Conservation (phyloP, 2,329 filamentous ascomycete species). For the Sordariomycetes sp. region DNA sequence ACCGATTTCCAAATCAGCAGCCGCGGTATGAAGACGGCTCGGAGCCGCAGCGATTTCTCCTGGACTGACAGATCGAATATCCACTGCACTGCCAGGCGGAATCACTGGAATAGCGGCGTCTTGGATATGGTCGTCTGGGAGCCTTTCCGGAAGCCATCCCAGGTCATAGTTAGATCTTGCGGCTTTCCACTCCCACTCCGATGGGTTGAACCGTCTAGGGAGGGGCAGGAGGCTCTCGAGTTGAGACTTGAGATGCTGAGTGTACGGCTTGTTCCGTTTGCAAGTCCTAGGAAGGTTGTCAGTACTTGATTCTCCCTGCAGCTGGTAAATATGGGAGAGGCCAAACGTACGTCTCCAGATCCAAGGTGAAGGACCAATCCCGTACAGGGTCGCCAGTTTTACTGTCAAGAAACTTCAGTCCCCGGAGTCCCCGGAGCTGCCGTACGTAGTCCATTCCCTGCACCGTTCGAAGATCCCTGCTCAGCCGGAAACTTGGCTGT, state of each 20-base stretch:
- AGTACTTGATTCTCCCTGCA: not conserved
- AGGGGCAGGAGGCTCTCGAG: not conserved
- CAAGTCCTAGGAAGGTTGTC: not conserved
- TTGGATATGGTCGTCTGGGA: not conserved
- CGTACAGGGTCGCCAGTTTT: constrained; percentile 13
- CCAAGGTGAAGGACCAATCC: constrained; percentile 17
- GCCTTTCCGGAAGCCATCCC: not conserved
- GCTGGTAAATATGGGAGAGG: not conserved
- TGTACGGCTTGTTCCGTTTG: not conserved
- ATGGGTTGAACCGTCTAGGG: not conserved
- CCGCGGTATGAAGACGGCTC: too few species aligned
- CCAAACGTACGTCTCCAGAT: constrained; percentile 6
- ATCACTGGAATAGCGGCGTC: not conserved
- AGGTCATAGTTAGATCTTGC: not conserved
- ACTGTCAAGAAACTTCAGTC: constrained; percentile 29
- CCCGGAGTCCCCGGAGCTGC: constrained; percentile 29
- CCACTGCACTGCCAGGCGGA: too few species aligned
- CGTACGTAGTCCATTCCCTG: constrained; percentile 34
- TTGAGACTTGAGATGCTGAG: not conserved
- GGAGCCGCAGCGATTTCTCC: too few species aligned
- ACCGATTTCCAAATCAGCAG: too few species aligned
- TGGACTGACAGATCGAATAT: too few species aligned
- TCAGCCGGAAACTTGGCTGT: constrained; percentile 28
- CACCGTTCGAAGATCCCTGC: constrained; percentile 24
- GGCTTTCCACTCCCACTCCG: not conserved